Evolutionary conservation across 2,329 filamentous ascomycete genomes (phyloP).

Genomic region (Arthroderma sp.): DNA sequence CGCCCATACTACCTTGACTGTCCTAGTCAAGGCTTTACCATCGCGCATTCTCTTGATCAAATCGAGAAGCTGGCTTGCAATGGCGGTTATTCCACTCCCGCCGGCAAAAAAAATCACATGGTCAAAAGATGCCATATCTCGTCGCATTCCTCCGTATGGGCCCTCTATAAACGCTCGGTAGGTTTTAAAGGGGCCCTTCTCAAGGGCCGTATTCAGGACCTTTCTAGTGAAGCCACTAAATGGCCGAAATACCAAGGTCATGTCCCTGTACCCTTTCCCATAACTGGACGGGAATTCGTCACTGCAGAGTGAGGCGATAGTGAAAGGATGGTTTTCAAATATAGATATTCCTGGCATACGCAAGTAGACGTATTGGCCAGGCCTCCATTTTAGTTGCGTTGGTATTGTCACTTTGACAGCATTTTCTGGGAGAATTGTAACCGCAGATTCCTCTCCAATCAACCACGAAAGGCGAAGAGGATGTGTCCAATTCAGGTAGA

Average conservation of each 20-base stretch:
- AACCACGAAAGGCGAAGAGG: conserved; percentile 68
- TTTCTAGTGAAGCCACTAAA: conserved; percentile 81
- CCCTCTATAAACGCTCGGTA: conserved; percentile 89
- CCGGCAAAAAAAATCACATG: conserved; percentile 87
- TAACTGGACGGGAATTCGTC: conserved; percentile 89
- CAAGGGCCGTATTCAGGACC: conserved; percentile 68
- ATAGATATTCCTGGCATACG: conserved; percentile 85
- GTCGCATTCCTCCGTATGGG: conserved; percentile 87
- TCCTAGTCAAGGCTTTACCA: conserved; percentile 82
- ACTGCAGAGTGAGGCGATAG: conserved; percentile 81
- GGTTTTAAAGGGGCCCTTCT: conserved; percentile 79
- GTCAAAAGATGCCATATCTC: conserved; percentile 81
- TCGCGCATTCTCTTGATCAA: conserved; percentile 96
- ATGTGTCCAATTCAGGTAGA: conserved; percentile 81
- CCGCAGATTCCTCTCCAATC: conserved; percentile 80
- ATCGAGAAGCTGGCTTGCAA: conserved; percentile 81
- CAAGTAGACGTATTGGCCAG: conserved; percentile 88
- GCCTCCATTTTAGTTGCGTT: conserved; percentile 82
- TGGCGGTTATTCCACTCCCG: conserved; percentile 84
- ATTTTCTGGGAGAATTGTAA: conserved; percentile 81
- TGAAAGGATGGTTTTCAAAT: conserved; percentile 91
- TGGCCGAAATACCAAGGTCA: conserved; percentile 80
- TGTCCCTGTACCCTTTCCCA: conserved; percentile 74
- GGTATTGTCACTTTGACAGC: conserved; percentile 93
- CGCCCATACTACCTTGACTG: conserved; percentile 86